Base-by-base conservation (phyloP, 352 stramenopile genomes). In the Aphanomyces stellatus region DNA sequence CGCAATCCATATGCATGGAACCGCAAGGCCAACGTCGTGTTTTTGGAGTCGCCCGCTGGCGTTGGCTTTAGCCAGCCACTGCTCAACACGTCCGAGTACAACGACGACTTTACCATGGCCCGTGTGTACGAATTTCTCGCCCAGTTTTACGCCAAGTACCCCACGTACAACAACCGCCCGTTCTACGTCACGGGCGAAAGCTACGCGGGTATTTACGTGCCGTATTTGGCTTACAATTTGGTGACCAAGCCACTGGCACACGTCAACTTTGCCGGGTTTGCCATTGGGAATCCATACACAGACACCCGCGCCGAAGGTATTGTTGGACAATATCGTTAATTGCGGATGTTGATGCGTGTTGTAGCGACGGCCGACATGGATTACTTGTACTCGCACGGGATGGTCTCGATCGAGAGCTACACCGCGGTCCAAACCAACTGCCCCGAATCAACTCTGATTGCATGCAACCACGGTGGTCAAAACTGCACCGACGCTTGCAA, bases 41-140 rank as follows among this genome's bases (percentile, higher is more conserved):
- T 88, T 83, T 77, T 97, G 46, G 90, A 97, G 63, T 85, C 82
- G 22, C 89, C 90, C 24, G 82, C 82, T 22, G 88, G 88, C 2
- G 88, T 96, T 7, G 90, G 90, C 61, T 96, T 90, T 61, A 88
- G 79, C 27, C 51, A 74, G 34, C 77, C 76, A 10, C 37, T 81
- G 27, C 73, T 87, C 57, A 62, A 80, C 22, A 22, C 72, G 3
- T 49, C 82, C 53, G 87, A 89, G 71, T 62, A 62, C 53, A 48
- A 62, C 53, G 53, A 62, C 30, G 35, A 24, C 5, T 34, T 30
- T 17, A 62, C 53, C 13, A 48, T 31, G 4, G 30, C 17, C 24
- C 31, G 53, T 19, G 24, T 15, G 25, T 37, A 62, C 53, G 53
- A 62, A 31, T 62, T 62, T 31, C 27, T 62, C 10, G 61, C 76